These are phyloP conservation scores for Albugo laibachii DNA, from an alignment of 352 stramenopile genomes.

Conservation along the genomic window DNA sequence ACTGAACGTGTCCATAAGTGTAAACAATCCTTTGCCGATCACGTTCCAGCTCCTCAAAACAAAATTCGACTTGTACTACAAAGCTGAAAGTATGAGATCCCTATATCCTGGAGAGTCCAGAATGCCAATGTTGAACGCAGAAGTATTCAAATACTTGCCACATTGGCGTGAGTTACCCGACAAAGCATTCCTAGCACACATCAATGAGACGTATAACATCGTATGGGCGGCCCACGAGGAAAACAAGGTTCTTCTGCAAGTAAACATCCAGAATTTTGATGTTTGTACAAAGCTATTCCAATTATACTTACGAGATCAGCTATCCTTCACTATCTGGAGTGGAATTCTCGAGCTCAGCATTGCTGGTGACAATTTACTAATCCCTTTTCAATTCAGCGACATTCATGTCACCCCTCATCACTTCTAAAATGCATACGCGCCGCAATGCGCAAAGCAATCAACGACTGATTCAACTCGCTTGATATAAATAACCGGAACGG, in stretches of 20 bases:
- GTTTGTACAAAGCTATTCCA: constrained; percentile 38
- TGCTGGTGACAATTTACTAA: constrained; percentile 40
- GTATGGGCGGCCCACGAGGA: constrained; percentile 36
- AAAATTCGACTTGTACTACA: constrained; percentile 50
- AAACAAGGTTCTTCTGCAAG: constrained; percentile 35
- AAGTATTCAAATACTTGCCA: too few species aligned
- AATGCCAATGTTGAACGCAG: too few species aligned
- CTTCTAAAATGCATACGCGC: too few species aligned
- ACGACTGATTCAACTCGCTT: too few species aligned
- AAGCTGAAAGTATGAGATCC: constrained; percentile 5
- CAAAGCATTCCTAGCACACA: constrained; percentile 20
- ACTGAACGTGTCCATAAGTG: constrained; percentile 38
- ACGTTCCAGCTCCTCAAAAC: constrained; percentile 46
- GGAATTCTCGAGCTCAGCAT: constrained; percentile 32
- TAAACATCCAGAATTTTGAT: constrained; percentile 33
- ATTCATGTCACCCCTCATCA: constrained; percentile 37
- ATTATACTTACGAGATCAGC: constrained; percentile 37
- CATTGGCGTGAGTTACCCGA: neutral
- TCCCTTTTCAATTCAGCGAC: constrained; percentile 41
- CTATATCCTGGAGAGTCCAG: too few species aligned
- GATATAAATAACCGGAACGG: too few species aligned
- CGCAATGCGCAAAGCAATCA: too few species aligned
- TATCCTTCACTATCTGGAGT: constrained; percentile 44
- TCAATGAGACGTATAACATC: constrained; percentile 28
- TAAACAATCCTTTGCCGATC: constrained; percentile 69